Base-by-base conservation (phyloP, 2,329 filamentous ascomycete genomes). In the Nothopassalora personata region DNA sequence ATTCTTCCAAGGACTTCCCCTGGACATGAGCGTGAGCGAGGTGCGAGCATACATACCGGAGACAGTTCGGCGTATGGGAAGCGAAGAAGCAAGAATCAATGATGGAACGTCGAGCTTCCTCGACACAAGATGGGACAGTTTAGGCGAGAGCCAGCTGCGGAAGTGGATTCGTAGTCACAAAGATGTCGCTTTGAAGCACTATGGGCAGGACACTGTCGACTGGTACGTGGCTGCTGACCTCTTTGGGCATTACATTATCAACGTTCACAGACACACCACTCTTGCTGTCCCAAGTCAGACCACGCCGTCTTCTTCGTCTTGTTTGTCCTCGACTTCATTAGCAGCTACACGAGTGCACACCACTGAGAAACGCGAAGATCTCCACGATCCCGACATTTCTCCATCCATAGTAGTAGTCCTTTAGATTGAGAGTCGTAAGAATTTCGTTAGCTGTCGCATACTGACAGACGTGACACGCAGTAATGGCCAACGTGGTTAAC, bases 391-490 rank as follows among this genome's bases (percentile, higher is more conserved):
- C 86, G 0, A 83, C 82, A 71, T 89, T 79, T 53, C 86, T 79
- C 86, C 86, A 89, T 0, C 84, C 86, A 64, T 85, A 84, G 61
- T 78, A 82, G 64, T 87, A 83, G 4, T 83, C 77, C 1, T 76
- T 76, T 7, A 89, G 67, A 67, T 88, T 87, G 13, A 89, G 62
- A 0, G 77, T 82, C 1, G 71, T 66, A 2, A 89, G 2, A 89
- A 86, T 89, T 56, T 87, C 85, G 5, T 79, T 76, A 0, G 84
- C 86, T 30, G 68, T 72, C 1, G 70, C 72, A 69, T 83, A 89
- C 60, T 83, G 76, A 66, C 86, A 90, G 0, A 88, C 85, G 39
- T 73, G 72, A 69, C 87, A 89, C 0, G 71, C 75, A 0, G 72
- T 65, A 0, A 75, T 83, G 0, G 81, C 84, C 1, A 83, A 77